Percentiles rank a stretch among this genome's conserved stretches.
Conservation (phyloP, 2,329 filamentous ascomycete genomes). For the Plenodomus lindquistii region DNA sequence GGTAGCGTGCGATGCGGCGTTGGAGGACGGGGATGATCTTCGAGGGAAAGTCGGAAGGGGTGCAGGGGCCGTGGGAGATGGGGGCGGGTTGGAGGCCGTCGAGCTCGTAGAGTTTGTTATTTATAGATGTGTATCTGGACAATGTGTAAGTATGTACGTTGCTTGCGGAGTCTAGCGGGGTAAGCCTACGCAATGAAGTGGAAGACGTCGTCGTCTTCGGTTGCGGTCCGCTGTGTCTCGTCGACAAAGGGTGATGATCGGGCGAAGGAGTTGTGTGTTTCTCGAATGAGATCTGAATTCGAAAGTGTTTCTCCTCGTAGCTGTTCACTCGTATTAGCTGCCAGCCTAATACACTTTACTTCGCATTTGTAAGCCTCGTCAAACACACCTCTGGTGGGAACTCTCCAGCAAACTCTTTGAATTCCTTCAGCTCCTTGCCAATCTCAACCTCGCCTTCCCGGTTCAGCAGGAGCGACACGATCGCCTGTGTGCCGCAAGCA, state of each 20-base stretch:
- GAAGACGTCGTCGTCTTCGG: constrained; percentile 86
- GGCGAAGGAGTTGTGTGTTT: constrained; percentile 88
- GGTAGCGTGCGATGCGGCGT: constrained; percentile 81
- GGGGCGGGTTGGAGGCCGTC: constrained; percentile 93
- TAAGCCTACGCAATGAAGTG: constrained; percentile 78
- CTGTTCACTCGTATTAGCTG: constrained; percentile 44
- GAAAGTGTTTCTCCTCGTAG: constrained; percentile 71
- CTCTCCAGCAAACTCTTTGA: constrained; percentile 84
- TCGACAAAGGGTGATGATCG: constrained; percentile 88
- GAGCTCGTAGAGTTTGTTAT: constrained; percentile 84
- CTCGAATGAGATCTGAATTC: constrained; percentile 62
- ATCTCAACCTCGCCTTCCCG: constrained; percentile 73
- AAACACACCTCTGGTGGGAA: constrained; percentile 65
- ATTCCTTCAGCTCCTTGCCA: constrained; percentile 70
- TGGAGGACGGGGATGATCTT: constrained; percentile 87
- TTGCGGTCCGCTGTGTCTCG: constrained; percentile 75
- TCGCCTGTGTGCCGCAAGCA: constrained; percentile 93
- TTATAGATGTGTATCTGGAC: constrained; percentile 72
- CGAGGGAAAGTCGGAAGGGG: constrained; percentile 70
- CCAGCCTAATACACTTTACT: not conserved
- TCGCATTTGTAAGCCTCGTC: not conserved
- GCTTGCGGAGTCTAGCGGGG: not conserved
- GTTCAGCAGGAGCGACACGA: constrained; percentile 90
- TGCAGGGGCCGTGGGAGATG: constrained; percentile 82
- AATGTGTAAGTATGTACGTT: constrained; percentile 8